These are phyloP conservation scores for Aspergillus udagawae DNA, from an alignment of 2,329 filamentous ascomycete species.

Conservation along the genomic window DNA sequence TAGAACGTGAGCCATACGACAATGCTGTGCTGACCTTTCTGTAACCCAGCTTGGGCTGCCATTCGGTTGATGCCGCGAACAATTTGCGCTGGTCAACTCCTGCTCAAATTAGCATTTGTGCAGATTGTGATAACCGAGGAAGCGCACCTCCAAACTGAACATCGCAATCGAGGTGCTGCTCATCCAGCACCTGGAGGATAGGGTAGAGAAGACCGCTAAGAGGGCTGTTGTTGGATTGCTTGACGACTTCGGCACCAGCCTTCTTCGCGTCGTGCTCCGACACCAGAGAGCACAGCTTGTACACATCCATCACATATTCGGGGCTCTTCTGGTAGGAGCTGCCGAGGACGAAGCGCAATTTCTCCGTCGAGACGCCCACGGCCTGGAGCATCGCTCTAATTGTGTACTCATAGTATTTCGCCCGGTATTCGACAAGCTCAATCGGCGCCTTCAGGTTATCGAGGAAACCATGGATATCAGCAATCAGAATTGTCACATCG, in stretches of 20 bases:
- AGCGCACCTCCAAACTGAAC: conserved; percentile 74
- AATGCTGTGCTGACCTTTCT: conserved; percentile 47
- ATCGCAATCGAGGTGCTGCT: conserved; percentile 83
- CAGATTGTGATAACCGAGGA: neutral
- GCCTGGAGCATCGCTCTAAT: conserved; percentile 73
- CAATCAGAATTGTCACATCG: conserved; percentile 71
- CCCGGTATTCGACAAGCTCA: conserved; percentile 77
- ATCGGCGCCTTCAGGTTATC: conserved; percentile 68
- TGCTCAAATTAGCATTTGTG: conserved; percentile 19
- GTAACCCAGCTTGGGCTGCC: conserved; percentile 82
- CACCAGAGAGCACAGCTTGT: conserved; percentile 60
- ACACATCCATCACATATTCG: conserved; percentile 84
- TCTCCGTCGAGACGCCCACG: conserved; percentile 72
- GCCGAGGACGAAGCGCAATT: conserved; percentile 78
- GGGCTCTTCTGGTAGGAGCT: conserved; percentile 67
- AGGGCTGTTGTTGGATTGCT: conserved; percentile 76
- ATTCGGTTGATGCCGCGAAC: conserved; percentile 65
- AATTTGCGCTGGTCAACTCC: conserved; percentile 48
- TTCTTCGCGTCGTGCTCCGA: conserved; percentile 76
- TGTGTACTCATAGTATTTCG: conserved; percentile 74
- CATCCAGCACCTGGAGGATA: conserved; percentile 84
- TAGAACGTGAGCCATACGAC: neutral
- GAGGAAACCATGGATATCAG: conserved; percentile 57
- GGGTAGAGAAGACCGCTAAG: conserved; percentile 76
- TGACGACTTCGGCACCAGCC: conserved; percentile 90